Conservation (phyloP, 805 yeast species). For the Hanseniaspora vineae region DNA sequence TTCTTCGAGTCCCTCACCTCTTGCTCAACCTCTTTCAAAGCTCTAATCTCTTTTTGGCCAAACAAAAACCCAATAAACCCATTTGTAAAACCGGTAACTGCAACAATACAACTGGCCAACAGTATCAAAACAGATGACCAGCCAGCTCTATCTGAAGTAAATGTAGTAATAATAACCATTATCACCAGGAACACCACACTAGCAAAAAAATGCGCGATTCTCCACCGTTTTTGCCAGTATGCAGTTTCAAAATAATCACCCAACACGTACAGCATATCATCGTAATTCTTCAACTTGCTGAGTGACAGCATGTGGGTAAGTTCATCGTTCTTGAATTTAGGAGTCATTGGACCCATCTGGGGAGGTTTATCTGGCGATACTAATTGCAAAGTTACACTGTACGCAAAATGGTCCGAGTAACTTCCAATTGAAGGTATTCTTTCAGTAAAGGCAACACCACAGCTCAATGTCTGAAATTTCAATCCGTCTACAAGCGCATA, state of each 20-base stretch:
- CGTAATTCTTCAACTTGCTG: constrained; percentile 23
- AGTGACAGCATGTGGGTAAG: background rate
- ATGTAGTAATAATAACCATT: constrained; percentile 40
- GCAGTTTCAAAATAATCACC: constrained; percentile 38
- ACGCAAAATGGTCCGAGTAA: constrained; percentile 89
- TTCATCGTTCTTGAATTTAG: too few relatives aligned
- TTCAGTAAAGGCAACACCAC: constrained; percentile 66
- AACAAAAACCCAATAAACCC: constrained; percentile 71
- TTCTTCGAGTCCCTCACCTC: constrained; percentile 39
- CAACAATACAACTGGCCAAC: constrained; percentile 39
- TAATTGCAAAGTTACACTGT: constrained; percentile 32
- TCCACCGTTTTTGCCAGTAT: constrained; percentile 48
- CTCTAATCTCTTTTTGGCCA: constrained; percentile 70
- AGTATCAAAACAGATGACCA: constrained; percentile 63
- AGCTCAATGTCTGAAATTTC: constrained; percentile 40
- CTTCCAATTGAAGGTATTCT: constrained; percentile 55
- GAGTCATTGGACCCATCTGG: too few relatives aligned
- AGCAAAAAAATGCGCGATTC: constrained; percentile 48
- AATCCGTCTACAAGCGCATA: constrained; percentile 67
- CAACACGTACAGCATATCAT: constrained; percentile 37
- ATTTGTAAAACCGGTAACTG: constrained; percentile 56
- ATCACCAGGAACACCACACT: constrained; percentile 43
- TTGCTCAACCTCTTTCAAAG: constrained; percentile 56
- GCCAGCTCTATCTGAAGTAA: constrained; percentile 39
- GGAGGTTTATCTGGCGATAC: too few relatives aligned